phyloP scores from a whole-genome alignment of 2,329 filamentous ascomycete genomes.

The Sporothrix dimorphospora region DNA sequence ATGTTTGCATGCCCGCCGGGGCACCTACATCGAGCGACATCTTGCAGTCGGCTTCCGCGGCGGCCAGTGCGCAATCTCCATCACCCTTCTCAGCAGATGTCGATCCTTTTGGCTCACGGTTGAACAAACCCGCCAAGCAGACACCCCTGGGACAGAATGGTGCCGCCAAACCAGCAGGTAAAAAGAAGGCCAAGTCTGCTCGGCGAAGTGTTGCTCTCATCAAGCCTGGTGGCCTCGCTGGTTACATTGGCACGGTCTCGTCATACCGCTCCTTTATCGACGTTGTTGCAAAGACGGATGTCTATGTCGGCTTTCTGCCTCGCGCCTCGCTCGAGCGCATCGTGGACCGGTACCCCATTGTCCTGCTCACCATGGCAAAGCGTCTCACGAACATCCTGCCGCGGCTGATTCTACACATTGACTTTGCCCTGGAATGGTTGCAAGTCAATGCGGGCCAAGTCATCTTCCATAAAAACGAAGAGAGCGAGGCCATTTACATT shows the following conservation, averaged over 20 bases:
- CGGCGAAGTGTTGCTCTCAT: conserved; percentile 82
- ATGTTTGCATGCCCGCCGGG: conserved; percentile 81
- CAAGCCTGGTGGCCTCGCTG: conserved; percentile 91
- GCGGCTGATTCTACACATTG: conserved; percentile 89
- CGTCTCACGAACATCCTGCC: conserved; percentile 87
- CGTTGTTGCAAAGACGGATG: conserved; percentile 95
- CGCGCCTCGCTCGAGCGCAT: conserved; percentile 84
- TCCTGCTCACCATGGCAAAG: conserved; percentile 94
- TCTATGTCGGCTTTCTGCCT: conserved; percentile 94
- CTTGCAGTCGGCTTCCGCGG: conserved; percentile 39
- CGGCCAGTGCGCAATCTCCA: conserved; percentile 28
- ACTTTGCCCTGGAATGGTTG: conserved; percentile 97
- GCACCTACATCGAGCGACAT: conserved; percentile 52
- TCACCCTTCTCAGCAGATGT: conserved; percentile 34
- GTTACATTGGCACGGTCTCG: conserved; percentile 91
- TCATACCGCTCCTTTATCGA: conserved; percentile 96
- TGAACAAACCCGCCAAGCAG: not conserved
- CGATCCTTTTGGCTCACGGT: conserved; percentile 10
- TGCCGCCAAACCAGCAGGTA: conserved; percentile 36
- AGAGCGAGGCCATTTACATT: conserved; percentile 98
- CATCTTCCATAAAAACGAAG: conserved; percentile 89
- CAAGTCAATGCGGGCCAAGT: conserved; percentile 95
- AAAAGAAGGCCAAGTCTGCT: conserved; percentile 51
- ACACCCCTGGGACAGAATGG: not conserved
- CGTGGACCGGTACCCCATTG: conserved; percentile 88